phyloP scores from a whole-genome alignment of 345 rosid species.

The Acer negundo region DNA sequence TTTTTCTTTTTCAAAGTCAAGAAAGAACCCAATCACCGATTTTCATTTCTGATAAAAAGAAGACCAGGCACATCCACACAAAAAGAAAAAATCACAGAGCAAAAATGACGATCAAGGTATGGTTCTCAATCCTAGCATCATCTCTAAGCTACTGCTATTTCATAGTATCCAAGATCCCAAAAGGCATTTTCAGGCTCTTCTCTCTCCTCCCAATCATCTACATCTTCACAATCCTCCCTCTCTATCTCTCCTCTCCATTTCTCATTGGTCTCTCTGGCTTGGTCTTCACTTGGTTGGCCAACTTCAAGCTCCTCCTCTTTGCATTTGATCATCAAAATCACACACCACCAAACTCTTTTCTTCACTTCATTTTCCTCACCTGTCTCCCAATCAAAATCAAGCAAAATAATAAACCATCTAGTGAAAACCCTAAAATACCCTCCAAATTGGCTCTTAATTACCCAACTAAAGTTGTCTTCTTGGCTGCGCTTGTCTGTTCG shows the following conservation, averaged over 20 bases:
- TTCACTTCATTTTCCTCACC: conserved; percentile 36
- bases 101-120: neutral
- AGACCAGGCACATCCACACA: neutral
- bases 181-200: conserved; percentile 32
- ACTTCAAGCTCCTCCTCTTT: conserved; percentile 52
- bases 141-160: conserved; percentile 39
- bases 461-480: conserved; percentile 31
- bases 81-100: neutral
- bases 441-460: conserved; percentile 33
- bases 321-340: conserved; percentile 26
- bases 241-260: conserved; percentile 26
- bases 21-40: too few relatives aligned
- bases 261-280: conserved; percentile 15
- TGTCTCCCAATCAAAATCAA: conserved; percentile 43
- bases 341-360: conserved; percentile 5
- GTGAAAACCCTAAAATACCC: neutral
- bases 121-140: conserved; percentile 11
- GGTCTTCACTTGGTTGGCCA: conserved; percentile 45
- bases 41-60: too few relatives aligned
- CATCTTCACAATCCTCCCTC: conserved; percentile 38
- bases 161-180: conserved; percentile 30
- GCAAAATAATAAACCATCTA: conserved; percentile 22
- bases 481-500: conserved; percentile 15
- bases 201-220: conserved; percentile 40
- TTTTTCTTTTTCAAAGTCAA: too few relatives aligned